Base-by-base conservation (phyloP, 2,329 filamentous ascomycete species). In the Penicillium janthinellum region DNA sequence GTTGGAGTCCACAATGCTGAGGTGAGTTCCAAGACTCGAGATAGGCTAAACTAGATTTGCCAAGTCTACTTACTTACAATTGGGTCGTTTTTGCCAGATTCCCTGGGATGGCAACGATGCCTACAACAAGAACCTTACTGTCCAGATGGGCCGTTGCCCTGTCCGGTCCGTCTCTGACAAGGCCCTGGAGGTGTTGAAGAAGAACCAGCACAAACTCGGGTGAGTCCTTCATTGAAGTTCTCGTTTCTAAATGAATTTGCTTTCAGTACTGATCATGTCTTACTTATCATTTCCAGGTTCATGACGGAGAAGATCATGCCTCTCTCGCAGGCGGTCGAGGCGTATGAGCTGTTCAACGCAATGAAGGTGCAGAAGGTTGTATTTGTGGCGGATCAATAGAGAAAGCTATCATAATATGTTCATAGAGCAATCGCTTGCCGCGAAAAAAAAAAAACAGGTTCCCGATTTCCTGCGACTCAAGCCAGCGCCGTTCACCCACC, bases 281-380 rank as follows among this genome's bases (percentile, higher is more conserved):
- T n/a, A 37, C 3, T 54, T n/a, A 37, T 47, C 14, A 10, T 28
- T 28, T 4, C 22, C 66, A 90, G 89, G 58, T 92, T 92, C 78
- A 90, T 92, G 88, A 87, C 88, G 51, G 87, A 91, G 61, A 87
- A 89, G 66, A 83, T 90, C 66, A 90, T 91, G 87, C 88, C 88
- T 1, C 78, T 91, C 42, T 81, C 81, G 5, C 79, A 88, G 55
- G 89, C 88, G 0, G 82, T 85, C 3, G 83, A 89, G 70, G 89
- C 86, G 44, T 92, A 91, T 70, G 83, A 88, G 8, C 77, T 90
- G 28, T 92, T 91, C 70, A 86, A 91, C 71, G 83, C 87, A 63
- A 89, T 88, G 84, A 85, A 88, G 75, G 88, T 83, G 20, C 88
- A 91, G 68, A 91, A 92, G 79, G 87, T 92, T 14, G 82, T 91